Percentiles rank a stretch among this genome's conserved stretches.
phyloP scores from a whole-genome alignment of 2,329 filamentous ascomycete genomes.

The Byssothecium circinans region DNA sequence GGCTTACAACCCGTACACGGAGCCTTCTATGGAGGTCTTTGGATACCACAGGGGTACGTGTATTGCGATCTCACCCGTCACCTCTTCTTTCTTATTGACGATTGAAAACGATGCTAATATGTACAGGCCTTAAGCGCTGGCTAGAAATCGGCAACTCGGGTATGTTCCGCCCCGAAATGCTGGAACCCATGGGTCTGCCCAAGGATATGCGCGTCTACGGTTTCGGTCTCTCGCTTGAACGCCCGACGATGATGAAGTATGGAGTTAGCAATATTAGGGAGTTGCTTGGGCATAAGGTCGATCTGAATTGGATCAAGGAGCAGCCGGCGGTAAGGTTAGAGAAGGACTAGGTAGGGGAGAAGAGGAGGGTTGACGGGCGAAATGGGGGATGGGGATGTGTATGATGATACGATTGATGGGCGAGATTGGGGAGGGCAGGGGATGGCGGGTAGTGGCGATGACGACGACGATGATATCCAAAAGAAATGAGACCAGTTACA shows the following conservation, averaged over 20 bases:
- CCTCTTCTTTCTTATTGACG: background rate
- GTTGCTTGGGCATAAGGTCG: slow-evolving; percentile 91
- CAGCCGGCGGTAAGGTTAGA: slow-evolving; percentile 90
- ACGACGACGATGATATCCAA: too few species aligned
- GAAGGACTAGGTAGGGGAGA: slow-evolving; percentile 62
- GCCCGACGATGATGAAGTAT: slow-evolving; percentile 97
- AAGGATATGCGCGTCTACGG: slow-evolving; percentile 92
- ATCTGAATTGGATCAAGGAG: slow-evolving; percentile 86
- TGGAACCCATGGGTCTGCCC: slow-evolving; percentile 90
- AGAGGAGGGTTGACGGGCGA: too few species aligned
- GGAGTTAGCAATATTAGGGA: slow-evolving; percentile 81
- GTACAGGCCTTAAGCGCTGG: slow-evolving; percentile 51
- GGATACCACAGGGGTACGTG: slow-evolving; percentile 76
- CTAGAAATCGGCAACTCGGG: slow-evolving; percentile 98
- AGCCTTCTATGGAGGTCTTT: slow-evolving; percentile 96
- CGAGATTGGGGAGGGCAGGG: too few species aligned
- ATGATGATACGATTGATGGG: too few species aligned
- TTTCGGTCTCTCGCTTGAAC: slow-evolving; percentile 87
- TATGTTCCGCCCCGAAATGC: slow-evolving; percentile 98
- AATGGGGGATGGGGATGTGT: slow-evolving; percentile 7
- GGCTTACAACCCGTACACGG: slow-evolving; percentile 78
- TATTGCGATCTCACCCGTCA: background rate
- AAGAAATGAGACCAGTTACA: too few species aligned
- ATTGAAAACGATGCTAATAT: background rate
- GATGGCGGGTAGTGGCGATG: too few species aligned